Base-by-base conservation (phyloP, 306 rosid species). In the Vicia sativa region DNA sequence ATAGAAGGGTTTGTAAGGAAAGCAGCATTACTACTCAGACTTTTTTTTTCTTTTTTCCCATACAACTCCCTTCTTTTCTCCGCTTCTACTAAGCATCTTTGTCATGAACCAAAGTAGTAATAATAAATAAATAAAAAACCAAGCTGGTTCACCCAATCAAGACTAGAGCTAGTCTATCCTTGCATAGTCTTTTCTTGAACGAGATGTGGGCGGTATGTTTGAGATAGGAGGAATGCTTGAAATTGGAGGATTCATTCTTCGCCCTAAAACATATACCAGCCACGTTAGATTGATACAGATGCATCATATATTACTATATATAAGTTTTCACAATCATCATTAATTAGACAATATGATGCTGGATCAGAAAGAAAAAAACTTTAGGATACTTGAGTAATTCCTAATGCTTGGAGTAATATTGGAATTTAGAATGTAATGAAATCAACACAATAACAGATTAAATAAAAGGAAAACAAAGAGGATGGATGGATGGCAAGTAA, bases 111-210 rank as follows among this genome's bases (percentile, higher is more conserved):
- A 65, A 23, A 68, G 67, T 21, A 62, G 56, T 21, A 46, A 13
- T 34, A 53, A 23, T 37, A 37, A 60, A 62, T 3, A 18, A 19
- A 21, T 21, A 12, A 53, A 23, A 70, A 45, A 0, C 16, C 73
- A 62, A 26, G 70, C 31, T 21, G 23, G 23, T 21, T 21, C 23
- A 21, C 23, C 23, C 48, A 49, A 71, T 43, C 14, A 13, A 9
- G 58, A 31, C 38, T 66, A 77, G 41, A 21, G 71, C 83, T 78
- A 93, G 81, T 71, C 73, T 70, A 92, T 87, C 81, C 98, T 83
- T 74, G 91, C 93, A 67, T 83, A 83, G 87, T 92, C 98, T 77
- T 93, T 93, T 77, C 96, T 85, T 74, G 84, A 77, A 6, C 93
- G 91, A 14, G 96, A 81, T 57, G 95, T 37, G n/a, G 98, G 90